Percentiles rank a stretch among this genome's conserved stretches.
phyloP scores from a whole-genome alignment of 2,329 filamentous ascomycete species.

The Trichoderma harzianum region DNA sequence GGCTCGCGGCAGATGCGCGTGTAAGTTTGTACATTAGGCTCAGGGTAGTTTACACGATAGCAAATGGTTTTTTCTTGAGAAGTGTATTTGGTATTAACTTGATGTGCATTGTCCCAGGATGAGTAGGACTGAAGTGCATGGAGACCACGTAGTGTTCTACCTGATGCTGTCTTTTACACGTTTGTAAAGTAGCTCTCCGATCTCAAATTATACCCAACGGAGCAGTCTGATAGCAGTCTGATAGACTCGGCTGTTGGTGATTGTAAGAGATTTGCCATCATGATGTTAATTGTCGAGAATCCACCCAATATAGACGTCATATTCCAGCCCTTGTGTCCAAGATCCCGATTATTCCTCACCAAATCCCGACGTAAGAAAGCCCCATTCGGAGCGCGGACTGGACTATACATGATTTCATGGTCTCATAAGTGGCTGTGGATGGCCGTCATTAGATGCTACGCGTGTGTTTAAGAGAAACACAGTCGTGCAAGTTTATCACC shows the following conservation, averaged over 20 bases:
- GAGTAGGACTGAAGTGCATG: not conserved
- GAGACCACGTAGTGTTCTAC: no score
- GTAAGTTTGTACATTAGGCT: constrained; percentile 14
- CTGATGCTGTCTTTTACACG: not conserved
- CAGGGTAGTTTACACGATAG: not conserved
- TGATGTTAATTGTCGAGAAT: no score
- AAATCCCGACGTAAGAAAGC: not conserved
- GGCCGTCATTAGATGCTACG: not conserved
- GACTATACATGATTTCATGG: not conserved
- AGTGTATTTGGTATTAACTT: not conserved
- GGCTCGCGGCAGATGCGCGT: not conserved
- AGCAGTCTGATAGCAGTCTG: no score
- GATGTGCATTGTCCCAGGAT: not conserved
- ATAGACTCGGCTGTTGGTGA: not conserved
- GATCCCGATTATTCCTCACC: no score
- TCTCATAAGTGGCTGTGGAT: not conserved
- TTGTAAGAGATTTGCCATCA: not conserved
- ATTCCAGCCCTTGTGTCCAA: not conserved
- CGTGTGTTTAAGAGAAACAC: not conserved
- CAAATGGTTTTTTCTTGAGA: constrained; percentile 2
- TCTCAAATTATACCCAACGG: not conserved
- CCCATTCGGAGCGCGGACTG: not conserved
- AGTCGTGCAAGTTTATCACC: not conserved
- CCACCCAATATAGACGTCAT: not conserved
- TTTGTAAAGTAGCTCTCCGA: not conserved